These are phyloP conservation scores for Chalaropsis thielavioides DNA, from an alignment of 2,329 filamentous ascomycete genomes.

Conservation along the genomic window DNA sequence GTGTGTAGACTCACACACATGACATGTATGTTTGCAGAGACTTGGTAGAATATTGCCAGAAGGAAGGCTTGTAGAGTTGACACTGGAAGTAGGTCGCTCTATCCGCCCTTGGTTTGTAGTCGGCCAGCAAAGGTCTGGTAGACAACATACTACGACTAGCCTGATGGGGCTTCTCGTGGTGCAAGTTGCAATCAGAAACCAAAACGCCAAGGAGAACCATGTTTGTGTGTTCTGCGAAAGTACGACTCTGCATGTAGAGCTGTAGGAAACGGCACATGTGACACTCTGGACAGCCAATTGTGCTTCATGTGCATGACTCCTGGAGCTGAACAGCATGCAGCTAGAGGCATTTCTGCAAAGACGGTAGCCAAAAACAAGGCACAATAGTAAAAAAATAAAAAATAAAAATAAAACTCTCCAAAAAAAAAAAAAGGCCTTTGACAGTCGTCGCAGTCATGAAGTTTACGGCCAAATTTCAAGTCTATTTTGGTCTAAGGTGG, in stretches of 20 bases:
- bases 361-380: no score
- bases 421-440: background rate
- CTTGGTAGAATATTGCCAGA: no score
- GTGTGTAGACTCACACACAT: no score
- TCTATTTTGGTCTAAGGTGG: background rate
- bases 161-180: no score
- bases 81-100: no score
- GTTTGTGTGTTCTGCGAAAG: background rate
- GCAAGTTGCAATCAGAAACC: no score
- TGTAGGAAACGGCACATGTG: background rate
- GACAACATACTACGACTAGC: no score
- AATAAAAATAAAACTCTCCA: background rate
- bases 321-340: background rate
- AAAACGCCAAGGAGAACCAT: background rate
- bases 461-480: background rate
- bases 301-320: background rate
- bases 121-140: no score
- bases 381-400: background rate
- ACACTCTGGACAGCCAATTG: background rate
- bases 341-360: no score
- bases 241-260: background rate
- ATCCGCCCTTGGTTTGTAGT: no score
- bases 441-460: background rate
- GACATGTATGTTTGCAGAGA: no score
- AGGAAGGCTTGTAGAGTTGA: no score